Conservation (phyloP, 139 green algal species). For the Coelastrella sp. region DNA sequence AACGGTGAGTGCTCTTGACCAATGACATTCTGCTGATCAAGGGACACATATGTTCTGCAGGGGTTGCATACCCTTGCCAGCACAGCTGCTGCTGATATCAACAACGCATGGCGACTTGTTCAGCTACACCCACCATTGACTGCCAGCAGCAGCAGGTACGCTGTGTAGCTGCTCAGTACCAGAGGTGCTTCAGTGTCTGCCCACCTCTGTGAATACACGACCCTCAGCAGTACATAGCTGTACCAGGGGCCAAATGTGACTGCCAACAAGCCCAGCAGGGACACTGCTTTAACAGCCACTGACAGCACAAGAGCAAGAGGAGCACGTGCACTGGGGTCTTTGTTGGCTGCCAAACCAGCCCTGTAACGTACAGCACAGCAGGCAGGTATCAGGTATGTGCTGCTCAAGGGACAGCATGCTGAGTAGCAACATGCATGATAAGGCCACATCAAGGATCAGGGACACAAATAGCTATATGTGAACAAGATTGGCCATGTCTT, state of each 20-base stretch:
- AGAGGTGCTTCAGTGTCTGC: constrained; percentile 75
- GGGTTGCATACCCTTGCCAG: neutral
- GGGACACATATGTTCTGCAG: neutral
- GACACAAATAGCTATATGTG: no score
- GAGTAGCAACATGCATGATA: no score
- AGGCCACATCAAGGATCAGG: no score
- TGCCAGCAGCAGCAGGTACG: constrained; percentile 85
- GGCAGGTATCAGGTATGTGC: no score
- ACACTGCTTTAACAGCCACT: constrained; percentile 66
- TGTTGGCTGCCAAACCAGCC: neutral
- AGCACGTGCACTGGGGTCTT: neutral
- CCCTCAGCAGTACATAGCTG: constrained; percentile 71
- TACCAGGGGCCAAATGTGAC: constrained; percentile 86
- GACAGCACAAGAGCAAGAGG: constrained; percentile 62
- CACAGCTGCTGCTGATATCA: no score
- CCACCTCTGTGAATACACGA: constrained; percentile 82
- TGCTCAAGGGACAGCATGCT: no score
- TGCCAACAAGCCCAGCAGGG: constrained; percentile 71
- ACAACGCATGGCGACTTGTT: neutral
- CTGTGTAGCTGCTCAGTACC: constrained; percentile 79
- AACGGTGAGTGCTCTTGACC: no score
- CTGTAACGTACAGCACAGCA: no score
- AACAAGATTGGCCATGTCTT: no score
- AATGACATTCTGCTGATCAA: no score
- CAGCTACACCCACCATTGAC: constrained; percentile 68